Percentiles rank a stretch among this genome's conserved stretches.
These are phyloP conservation scores for Capronia coronata DNA, from an alignment of 2,329 filamentous ascomycete species.

Conservation along the genomic window DNA sequence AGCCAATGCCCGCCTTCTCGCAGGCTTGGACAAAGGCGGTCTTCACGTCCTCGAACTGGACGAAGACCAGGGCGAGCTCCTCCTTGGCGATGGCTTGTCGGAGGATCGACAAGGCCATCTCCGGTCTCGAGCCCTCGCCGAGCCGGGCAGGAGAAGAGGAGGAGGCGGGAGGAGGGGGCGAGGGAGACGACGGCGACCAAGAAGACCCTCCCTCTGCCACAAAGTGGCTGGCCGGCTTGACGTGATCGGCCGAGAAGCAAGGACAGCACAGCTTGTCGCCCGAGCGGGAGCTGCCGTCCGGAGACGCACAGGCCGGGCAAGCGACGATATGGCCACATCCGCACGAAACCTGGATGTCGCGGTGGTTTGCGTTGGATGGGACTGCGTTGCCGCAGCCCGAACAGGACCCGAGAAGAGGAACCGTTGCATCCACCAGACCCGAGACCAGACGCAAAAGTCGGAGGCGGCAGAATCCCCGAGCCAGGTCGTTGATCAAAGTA, in stretches of 20 bases:
- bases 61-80: conserved; percentile 53
- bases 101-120: conserved; percentile 43
- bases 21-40: conserved; percentile 15
- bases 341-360: conserved; percentile 38
- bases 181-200: not conserved
- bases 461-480: conserved; percentile 5
- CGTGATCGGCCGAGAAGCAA: not conserved
- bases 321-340: conserved; percentile 45
- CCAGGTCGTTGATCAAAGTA: conserved; percentile 1
- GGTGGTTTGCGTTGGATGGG: conserved; percentile 26
- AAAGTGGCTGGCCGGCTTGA: conserved; percentile 7
- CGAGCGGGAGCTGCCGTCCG: not conserved
- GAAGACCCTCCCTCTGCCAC: not conserved
- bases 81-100: conserved; percentile 32
- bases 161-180: no score
- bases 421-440: not conserved
- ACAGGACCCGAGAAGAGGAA: not conserved
- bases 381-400: not conserved
- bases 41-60: conserved; percentile 36
- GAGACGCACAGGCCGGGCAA: not conserved
- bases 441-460: not conserved
- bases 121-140: conserved; percentile 43
- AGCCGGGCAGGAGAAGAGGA: no score
- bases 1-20: conserved; percentile 21
- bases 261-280: conserved; percentile 6